Evolutionary conservation across 345 rosid species (phyloP).

Genomic region (Syzygium aromaticum): DNA sequence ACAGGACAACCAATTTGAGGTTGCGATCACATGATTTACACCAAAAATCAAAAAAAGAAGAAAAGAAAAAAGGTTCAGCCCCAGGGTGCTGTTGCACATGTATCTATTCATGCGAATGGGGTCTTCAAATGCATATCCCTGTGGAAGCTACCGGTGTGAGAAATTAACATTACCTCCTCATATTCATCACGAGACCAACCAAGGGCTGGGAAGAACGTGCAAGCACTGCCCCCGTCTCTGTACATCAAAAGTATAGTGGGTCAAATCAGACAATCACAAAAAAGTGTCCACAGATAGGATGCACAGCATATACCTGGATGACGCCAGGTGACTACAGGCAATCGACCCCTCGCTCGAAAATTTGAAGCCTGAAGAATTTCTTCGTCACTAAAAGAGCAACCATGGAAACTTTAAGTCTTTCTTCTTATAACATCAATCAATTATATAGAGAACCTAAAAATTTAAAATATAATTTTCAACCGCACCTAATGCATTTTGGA

Average conservation of each 20-base stretch:
- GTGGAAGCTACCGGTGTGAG: slow-evolving; percentile 1
- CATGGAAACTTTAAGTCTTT: slow-evolving; percentile 6
- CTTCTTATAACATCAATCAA: slow-evolving; percentile 5
- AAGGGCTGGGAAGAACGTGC: slow-evolving; percentile 98
- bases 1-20: neutral
- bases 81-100: neutral
- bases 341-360: slow-evolving; percentile 81
- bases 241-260: slow-evolving; percentile 4
- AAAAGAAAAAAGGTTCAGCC: neutral
- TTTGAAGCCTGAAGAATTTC: slow-evolving; percentile 79
- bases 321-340: slow-evolving; percentile 95
- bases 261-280: neutral
- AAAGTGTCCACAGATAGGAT: neutral
- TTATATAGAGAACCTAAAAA: neutral
- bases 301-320: slow-evolving; percentile 56
- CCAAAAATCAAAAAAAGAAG: neutral
- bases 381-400: slow-evolving; percentile 52
- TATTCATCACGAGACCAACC: slow-evolving; percentile 96
- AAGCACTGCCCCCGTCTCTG: slow-evolving; percentile 88
- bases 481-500: slow-evolving; percentile 79
- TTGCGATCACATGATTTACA: neutral
- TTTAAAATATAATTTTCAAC: neutral
- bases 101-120: neutral
- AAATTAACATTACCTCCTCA: slow-evolving; percentile 61
- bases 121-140: neutral